A percentile compares a stretch with the other conserved stretches of the same genome.
phyloP scores from a whole-genome alignment of 1,139 yeast species.

The Suhomyces chickasaworum region DNA sequence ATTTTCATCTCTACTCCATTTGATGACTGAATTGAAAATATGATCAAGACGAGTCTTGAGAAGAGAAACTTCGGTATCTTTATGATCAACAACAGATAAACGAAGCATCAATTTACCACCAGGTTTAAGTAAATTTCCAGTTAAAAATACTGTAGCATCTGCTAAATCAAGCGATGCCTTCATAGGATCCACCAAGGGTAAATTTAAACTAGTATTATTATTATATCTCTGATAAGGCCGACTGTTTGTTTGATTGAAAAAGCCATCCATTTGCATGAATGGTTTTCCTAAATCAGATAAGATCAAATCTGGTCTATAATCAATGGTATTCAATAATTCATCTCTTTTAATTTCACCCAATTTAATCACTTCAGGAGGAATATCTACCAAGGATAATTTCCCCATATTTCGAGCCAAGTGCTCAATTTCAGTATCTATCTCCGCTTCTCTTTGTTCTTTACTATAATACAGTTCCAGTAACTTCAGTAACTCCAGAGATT shows the following conservation, averaged over 20 bases:
- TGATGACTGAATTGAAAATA: slow-evolving; percentile 56
- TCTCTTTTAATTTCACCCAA: slow-evolving; percentile 13
- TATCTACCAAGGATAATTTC: slow-evolving; percentile 17
- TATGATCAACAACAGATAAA: slow-evolving; percentile 58
- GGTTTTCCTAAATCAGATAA: slow-evolving; percentile 89
- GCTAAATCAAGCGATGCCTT: slow-evolving; percentile 63
- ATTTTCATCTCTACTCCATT: slow-evolving; percentile 16
- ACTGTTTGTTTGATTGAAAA: slow-evolving; percentile 73
- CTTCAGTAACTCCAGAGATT: too few relatives aligned
- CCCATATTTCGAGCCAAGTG: slow-evolving; percentile 19
- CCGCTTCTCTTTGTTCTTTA: slow-evolving; percentile 30
- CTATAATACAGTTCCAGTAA: slow-evolving; percentile 29
- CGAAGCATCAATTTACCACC: slow-evolving; percentile 78
- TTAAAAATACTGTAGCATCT: slow-evolving; percentile 83
- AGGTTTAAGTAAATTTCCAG: slow-evolving; percentile 65
- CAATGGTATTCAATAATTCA: slow-evolving; percentile 13
- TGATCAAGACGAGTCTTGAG: slow-evolving; percentile 57
- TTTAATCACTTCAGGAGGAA: slow-evolving; percentile 15
- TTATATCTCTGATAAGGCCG: slow-evolving; percentile 55
- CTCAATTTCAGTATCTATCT: slow-evolving; percentile 23
- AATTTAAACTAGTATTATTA: slow-evolving; percentile 29
- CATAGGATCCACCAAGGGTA: slow-evolving; percentile 27
- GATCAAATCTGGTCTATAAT: slow-evolving; percentile 54
- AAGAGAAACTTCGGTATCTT: slow-evolving; percentile 55
- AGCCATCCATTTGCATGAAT: slow-evolving; percentile 63